Evolutionary conservation across 352 stramenopile species (phyloP), one percentile per base, ranked within the genome.

Genomic region (Globisporangium perplexum): DNA sequence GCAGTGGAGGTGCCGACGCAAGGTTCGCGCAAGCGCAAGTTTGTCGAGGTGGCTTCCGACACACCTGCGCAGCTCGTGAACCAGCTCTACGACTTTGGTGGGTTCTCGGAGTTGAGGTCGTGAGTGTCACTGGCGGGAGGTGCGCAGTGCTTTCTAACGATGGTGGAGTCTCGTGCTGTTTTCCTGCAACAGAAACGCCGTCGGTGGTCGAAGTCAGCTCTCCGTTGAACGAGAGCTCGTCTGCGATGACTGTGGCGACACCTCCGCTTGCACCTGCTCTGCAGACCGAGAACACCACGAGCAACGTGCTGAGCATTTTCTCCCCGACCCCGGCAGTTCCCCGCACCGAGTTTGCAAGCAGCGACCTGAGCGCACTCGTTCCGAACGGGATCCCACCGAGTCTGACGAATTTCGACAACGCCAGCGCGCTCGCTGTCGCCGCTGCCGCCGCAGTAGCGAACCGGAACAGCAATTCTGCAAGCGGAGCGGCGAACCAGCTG

Each of bases 281-380:
- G 6, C 12, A 22, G 7, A 50, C 55, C 14, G 30, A 33, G n/a
- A 51, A 11, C 30, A 42, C 68, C 30, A 42, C 68, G 6, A 89
- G 71, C 60, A 89, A 86, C 41, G 59, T 88, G 15, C 61, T 93
- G 38, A 93, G 83, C 55, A 71, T 93, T n/a, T 92, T 93, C 55
- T 88, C 81, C 1, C 70, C 68, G 1, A 58, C 53, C 3, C 10
- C 51, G 22, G 18, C 49, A 4, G 46, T 41, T 39, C 57, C 44
- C 4, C 57, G 57, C 30, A 53, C 57, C 17, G 41, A 65, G 18
- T 59, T 59, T 20, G 66, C 53, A 41, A 66, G 50, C 55, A 69
- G 22, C 50, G 46, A 62, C 22, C 17, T 62, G 42, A 62, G 50
- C 26, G 48, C 47, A 20, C 55, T 62, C 18, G 52, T 62, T 24